A percentile compares a stretch with the other conserved stretches of the same genome.
Conservation (phyloP, 2,329 filamentous ascomycete species). For the Paramyrothecium sp. region DNA sequence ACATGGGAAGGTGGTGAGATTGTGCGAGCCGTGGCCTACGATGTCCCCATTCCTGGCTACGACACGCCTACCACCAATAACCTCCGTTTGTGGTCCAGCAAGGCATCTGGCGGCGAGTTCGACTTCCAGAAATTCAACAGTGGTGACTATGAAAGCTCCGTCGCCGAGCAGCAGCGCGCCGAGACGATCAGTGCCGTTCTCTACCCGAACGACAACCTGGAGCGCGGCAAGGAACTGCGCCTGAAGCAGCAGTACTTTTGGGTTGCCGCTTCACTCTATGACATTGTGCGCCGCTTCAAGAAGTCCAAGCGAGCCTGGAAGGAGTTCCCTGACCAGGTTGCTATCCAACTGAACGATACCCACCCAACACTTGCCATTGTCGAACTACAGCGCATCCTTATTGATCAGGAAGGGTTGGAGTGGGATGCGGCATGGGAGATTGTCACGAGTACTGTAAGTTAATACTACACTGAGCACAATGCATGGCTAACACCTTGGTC, state of each 20-base stretch:
- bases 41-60: constrained; percentile 89
- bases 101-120: constrained; percentile 94
- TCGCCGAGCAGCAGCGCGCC: constrained; percentile 97
- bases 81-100: constrained; percentile 94
- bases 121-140: constrained; percentile 99
- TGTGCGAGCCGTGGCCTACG: constrained; percentile 89
- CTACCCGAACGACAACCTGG: constrained; percentile 97
- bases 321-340: constrained; percentile 91
- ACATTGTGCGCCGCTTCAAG: constrained; percentile 97
- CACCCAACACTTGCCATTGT: constrained; percentile 96
- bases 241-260: constrained; percentile 99
- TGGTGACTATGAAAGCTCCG: constrained; percentile 95
- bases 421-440: constrained; percentile 93
- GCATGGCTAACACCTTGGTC: constrained; percentile 12
- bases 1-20: constrained; percentile 93
- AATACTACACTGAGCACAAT: neutral
- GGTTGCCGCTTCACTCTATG: constrained; percentile 94
- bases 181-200: constrained; percentile 97
- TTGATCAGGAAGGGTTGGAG: constrained; percentile 85
- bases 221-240: constrained; percentile 93
- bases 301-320: constrained; percentile 90
- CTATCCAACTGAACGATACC: constrained; percentile 97
- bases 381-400: constrained; percentile 87
- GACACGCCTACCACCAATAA: constrained; percentile 92
- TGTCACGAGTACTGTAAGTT: constrained; percentile 63